Evolutionary conservation across 2,329 filamentous ascomycete species (phyloP), one percentile per base, ranked within the genome.

Genomic region (Diplodia corticola): DNA sequence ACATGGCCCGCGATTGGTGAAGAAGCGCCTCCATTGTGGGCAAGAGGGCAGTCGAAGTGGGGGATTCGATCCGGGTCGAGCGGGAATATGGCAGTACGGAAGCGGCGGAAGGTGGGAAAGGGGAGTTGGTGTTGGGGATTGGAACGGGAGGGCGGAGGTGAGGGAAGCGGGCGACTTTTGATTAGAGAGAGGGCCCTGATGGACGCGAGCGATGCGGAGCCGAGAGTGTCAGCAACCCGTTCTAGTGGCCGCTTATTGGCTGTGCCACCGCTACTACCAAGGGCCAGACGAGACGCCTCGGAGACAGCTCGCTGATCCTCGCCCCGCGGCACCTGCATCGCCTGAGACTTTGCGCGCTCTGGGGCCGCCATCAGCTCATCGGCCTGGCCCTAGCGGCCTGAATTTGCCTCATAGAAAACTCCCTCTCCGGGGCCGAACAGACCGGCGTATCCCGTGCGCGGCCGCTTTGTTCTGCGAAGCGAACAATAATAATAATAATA

Each of bases 1-100:
- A 99, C 89, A 99, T 91, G 77, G 91, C 88, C 85, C 93, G 93
- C 78, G 93, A 97, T 81, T 98, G 93, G 80, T 92, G 92, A 75
- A 98, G 88, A 73, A 97, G 89, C 74, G 91, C 87, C 85, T 99
- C 95, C 95, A 99, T 99, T 69, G 66, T 75, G 70, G 69, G 68
- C 35, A 51, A 57, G 57, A 49, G n/a, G n/a, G 44, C 57, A 26
- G 30, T 49, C 57, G 44, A 28, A 15, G 7, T 44, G 13, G 12
- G 57, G 57, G 49, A 5, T 63, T 50, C 28, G 46, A 53, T 59
- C 59, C 37, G 17, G 30, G 5, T 44, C 15, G 15, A n/a, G 12
- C 26, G 30, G 17, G 33, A 33, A 49, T 30, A 26, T 37, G 24
- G 22, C 48, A 55, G 55, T 13, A 17, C 26, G 44, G 37, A 15